Evolutionary conservation across 2,329 filamentous ascomycete genomes (phyloP).

Genomic region (Fusarium piperis): DNA sequence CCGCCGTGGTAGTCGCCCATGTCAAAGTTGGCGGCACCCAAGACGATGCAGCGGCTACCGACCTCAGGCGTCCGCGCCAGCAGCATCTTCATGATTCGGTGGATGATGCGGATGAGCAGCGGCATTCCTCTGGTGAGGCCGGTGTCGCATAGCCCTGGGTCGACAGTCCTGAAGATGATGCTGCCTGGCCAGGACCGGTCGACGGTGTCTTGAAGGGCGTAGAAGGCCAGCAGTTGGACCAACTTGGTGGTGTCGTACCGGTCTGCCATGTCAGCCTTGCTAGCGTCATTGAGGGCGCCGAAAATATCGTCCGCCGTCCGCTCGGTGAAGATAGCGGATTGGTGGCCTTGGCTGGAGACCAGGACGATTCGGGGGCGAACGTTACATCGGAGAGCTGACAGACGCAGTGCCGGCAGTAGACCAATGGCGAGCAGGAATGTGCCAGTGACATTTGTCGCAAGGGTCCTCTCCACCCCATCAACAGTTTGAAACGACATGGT

Average conservation of each 20-base stretch:
- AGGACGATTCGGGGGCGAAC: background rate
- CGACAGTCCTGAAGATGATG: background rate
- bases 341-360: background rate
- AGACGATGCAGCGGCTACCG: slow-evolving; percentile 5
- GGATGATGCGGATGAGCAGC: slow-evolving; percentile 4
- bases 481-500: slow-evolving; percentile 1
- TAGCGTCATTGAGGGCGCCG: background rate
- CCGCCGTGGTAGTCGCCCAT: background rate
- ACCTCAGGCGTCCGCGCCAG: slow-evolving; percentile 13
- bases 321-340: background rate
- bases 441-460: slow-evolving; percentile 10
- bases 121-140: slow-evolving; percentile 1
- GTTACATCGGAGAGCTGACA: background rate
- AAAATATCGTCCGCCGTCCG: background rate
- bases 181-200: background rate
- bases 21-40: background rate
- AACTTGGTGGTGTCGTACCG: slow-evolving; percentile 4
- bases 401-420: slow-evolving; percentile 4
- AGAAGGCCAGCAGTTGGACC: slow-evolving; percentile 3
- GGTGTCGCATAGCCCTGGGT: slow-evolving; percentile 7
- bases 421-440: slow-evolving; percentile 14
- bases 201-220: background rate
- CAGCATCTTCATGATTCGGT: slow-evolving; percentile 12
- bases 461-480: slow-evolving; percentile 7
- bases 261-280: background rate